phyloP scores from a whole-genome alignment of 257 asterid genomes.

The Linaria vulgaris region DNA sequence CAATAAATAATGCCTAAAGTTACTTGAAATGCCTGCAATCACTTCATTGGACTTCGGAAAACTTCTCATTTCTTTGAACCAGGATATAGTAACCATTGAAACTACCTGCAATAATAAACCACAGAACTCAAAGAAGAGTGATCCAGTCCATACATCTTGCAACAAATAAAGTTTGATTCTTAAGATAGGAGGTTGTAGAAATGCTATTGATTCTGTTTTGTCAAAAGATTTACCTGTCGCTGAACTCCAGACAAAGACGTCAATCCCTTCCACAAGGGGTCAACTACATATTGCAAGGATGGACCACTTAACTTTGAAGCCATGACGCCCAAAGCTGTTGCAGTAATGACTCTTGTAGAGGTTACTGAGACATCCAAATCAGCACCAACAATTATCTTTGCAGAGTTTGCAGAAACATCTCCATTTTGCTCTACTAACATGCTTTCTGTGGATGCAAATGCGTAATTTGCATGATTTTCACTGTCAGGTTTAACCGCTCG shows the following conservation, averaged over 20 bases:
- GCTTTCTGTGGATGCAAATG: constrained; percentile 49
- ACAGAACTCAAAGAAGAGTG: constrained; percentile 18
- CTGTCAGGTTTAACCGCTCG: constrained; percentile 71
- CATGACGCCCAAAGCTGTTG: constrained; percentile 79
- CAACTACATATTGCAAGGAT: constrained; percentile 66
- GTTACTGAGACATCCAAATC: constrained; percentile 90
- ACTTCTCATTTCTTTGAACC: constrained; percentile 82
- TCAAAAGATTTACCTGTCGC: constrained; percentile 67
- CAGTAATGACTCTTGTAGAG: constrained; percentile 82
- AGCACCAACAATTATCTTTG: constrained; percentile 86
- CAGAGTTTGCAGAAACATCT: constrained; percentile 52
- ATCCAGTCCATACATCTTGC: constrained; percentile 12
- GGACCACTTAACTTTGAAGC: constrained; percentile 71
- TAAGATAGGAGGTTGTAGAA: constrained; percentile 3
- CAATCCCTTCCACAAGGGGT: constrained; percentile 82
- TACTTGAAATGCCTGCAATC: constrained; percentile 49
- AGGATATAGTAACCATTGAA: constrained; percentile 80
- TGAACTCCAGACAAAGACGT: constrained; percentile 92
- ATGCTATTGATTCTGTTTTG: constrained; percentile 15
- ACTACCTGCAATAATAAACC: constrained; percentile 66
- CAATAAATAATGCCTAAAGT: constrained; percentile 64
- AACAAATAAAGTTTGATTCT: constrained; percentile 1
- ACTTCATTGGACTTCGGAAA: constrained; percentile 45
- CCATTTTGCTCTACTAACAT: constrained; percentile 55
- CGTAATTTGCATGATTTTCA: constrained; percentile 46